Conservation (phyloP, 2,329 filamentous ascomycete species). For the Scedosporium apiospermum region DNA sequence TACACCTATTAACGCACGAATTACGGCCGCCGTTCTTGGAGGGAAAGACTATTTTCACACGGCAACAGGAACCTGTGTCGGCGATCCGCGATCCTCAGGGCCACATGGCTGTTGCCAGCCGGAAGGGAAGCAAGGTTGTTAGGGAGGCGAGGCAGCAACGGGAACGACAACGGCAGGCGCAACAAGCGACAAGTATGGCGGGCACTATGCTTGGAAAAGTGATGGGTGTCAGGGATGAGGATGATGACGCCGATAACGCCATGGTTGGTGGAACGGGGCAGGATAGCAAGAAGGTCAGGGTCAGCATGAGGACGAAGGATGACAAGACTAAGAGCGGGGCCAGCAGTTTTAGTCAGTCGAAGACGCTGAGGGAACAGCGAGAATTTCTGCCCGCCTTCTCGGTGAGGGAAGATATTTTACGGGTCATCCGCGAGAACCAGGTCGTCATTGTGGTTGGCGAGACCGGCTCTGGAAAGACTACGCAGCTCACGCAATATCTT, state of each 20-base stretch:
- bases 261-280: constrained; percentile 66
- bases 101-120: constrained; percentile 96
- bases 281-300: constrained; percentile 49
- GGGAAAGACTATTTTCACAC: constrained; percentile 91
- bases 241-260: constrained; percentile 81
- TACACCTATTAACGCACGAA: constrained; percentile 90
- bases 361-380: constrained; percentile 80
- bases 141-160: constrained; percentile 85
- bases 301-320: constrained; percentile 15
- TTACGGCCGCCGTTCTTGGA: constrained; percentile 90
- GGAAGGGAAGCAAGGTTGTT: constrained; percentile 89
- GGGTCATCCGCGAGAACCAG: constrained; percentile 92
- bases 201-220: constrained; percentile 89
- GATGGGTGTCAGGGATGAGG: constrained; percentile 89
- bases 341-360: constrained; percentile 88
- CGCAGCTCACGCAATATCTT: constrained; percentile 91
- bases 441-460: constrained; percentile 95
- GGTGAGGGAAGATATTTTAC: constrained; percentile 82
- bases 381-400: constrained; percentile 94
- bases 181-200: constrained; percentile 86
- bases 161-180: constrained; percentile 86
- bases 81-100: constrained; percentile 91
- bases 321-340: constrained; percentile 47
- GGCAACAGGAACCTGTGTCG: constrained; percentile 89
- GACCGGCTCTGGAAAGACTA: constrained; percentile 96